A percentile compares a stretch with the other conserved stretches of the same genome.
These are phyloP conservation scores for Dissophora globulifera DNA, from an alignment of 192 early-diverging fungal genomes.

Conservation along the genomic window DNA sequence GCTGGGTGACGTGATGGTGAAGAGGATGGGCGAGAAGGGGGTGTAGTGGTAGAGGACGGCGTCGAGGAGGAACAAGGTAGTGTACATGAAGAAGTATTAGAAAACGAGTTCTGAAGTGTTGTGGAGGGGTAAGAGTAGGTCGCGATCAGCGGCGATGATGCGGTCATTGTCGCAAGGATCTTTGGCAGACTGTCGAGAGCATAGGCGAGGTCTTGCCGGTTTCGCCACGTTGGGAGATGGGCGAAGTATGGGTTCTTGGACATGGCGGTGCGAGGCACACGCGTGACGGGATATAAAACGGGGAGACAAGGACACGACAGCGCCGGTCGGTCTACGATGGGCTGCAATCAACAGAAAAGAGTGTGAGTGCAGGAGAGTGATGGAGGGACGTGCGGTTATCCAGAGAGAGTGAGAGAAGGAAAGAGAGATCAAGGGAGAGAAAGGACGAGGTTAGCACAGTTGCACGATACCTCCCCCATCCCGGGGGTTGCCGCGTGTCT, in stretches of 20 bases:
- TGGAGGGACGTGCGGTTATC: background rate
- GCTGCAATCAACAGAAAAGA: background rate
- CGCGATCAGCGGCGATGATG: conserved; percentile 17
- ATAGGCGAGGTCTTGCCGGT: conserved; percentile 47
- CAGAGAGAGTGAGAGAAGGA: background rate
- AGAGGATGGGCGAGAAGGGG: background rate
- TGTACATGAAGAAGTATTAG: background rate
- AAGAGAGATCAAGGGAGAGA: background rate
- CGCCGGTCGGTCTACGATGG: background rate
- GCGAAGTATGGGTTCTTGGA: conserved; percentile 50
- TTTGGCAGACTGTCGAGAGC: conserved; percentile 40
- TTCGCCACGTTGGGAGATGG: conserved; percentile 49
- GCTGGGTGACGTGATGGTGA: background rate
- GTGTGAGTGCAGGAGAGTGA: background rate
- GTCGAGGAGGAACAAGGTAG: conserved; percentile 6
- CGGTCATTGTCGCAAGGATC: conserved; percentile 31
- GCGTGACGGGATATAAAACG: background rate
- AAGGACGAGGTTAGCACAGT: background rate
- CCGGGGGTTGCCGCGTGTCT: no score
- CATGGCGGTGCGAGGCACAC: background rate
- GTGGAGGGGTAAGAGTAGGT: conserved; percentile 22
- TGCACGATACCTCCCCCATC: no score
- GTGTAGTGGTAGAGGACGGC: background rate
- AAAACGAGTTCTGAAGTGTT: background rate
- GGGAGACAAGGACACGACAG: no score